Percentiles rank a stretch among this genome's conserved stretches.
phyloP scores from a whole-genome alignment of 2,329 filamentous ascomycete species.

The Penicillium aurantiogriseum region DNA sequence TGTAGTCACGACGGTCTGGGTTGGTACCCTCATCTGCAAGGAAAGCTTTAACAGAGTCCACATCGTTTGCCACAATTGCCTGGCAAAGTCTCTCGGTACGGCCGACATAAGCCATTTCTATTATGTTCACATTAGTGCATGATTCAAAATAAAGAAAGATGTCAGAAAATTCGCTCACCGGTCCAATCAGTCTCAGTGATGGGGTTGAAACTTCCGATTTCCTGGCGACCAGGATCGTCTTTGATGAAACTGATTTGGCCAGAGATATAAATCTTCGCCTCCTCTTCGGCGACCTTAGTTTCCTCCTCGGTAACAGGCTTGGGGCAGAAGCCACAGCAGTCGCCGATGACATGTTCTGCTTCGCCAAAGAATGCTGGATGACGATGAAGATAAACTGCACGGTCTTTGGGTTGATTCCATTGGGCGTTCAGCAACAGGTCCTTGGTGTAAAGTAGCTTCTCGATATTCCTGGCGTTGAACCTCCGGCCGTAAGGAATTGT shows the following conservation, averaged over 20 bases:
- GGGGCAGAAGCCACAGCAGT: slow-evolving; percentile 81
- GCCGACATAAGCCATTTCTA: slow-evolving; percentile 82
- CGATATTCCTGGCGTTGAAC: slow-evolving; percentile 58
- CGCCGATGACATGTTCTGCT: slow-evolving; percentile 69
- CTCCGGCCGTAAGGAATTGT: slow-evolving; percentile 39
- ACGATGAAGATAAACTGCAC: slow-evolving; percentile 74
- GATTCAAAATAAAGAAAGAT: too few species aligned
- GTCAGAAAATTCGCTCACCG: slow-evolving; percentile 17
- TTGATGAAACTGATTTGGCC: slow-evolving; percentile 72
- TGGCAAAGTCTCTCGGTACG: slow-evolving; percentile 75
- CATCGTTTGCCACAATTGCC: slow-evolving; percentile 72
- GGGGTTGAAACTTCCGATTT: slow-evolving; percentile 72
- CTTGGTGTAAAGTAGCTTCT: slow-evolving; percentile 77
- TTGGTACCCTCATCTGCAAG: slow-evolving; percentile 66
- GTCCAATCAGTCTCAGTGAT: slow-evolving; percentile 83
- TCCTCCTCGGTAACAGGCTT: slow-evolving; percentile 68
- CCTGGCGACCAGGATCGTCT: slow-evolving; percentile 77
- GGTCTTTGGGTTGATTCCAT: slow-evolving; percentile 75
- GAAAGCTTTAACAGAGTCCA: slow-evolving; percentile 70
- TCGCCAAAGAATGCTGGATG: slow-evolving; percentile 84
- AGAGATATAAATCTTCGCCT: slow-evolving; percentile 72
- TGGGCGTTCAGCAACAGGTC: slow-evolving; percentile 81
- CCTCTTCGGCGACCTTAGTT: slow-evolving; percentile 66
- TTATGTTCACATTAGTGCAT: not conserved
- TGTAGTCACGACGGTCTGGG: slow-evolving; percentile 72